Evolutionary conservation across 176 grass and related monocot species (phyloP), one percentile per base, ranked within the genome.

Genomic region (Ananas comosus): DNA sequence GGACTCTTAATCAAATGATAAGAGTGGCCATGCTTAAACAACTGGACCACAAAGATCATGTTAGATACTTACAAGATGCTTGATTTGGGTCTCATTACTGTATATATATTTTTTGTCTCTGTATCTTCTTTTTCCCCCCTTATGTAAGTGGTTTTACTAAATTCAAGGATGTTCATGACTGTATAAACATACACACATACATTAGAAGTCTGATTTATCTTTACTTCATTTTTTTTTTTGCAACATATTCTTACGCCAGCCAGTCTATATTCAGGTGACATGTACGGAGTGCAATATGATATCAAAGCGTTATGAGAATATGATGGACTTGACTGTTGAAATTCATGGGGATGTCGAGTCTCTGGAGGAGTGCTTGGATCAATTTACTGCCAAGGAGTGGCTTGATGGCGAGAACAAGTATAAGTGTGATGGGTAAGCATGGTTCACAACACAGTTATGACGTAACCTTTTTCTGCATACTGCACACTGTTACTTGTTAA

Each of bases 241-340:
- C 2, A 63, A 61, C 33, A 16, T 49, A 50, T 11, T 21, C 47
- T 59, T 27, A 0, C 16, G 50, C 48, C 25, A 68, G 10, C 8
- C 10, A 49, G 24, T 49, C 47, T 77, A 74, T 72, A 14, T 83
- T 22, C 74, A 99, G 95, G 87, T 94, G 70, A 91, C 83, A 33
- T 99, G 90, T 80, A 87, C 83, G 1, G 16, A 88, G 74, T 99
- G 90, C 76, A 80, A 91, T 77, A 88, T 83, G 80, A 77, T 94
- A 58, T 99, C 95, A 64, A 99, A 99, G 53, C 86, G 95, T 47
- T 99, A 99, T 57, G 95, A 99, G 49, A 93, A 94, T 74, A 99
- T 99, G 95, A 99, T 99, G 95, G 95, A 99, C 71, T 83, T 99
- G 78, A 99, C 90, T 27, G 95, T 99, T 85, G 95, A 99, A 92